phyloP scores from a whole-genome alignment of 2,329 filamentous ascomycete species.

The Cercospora zeina region DNA sequence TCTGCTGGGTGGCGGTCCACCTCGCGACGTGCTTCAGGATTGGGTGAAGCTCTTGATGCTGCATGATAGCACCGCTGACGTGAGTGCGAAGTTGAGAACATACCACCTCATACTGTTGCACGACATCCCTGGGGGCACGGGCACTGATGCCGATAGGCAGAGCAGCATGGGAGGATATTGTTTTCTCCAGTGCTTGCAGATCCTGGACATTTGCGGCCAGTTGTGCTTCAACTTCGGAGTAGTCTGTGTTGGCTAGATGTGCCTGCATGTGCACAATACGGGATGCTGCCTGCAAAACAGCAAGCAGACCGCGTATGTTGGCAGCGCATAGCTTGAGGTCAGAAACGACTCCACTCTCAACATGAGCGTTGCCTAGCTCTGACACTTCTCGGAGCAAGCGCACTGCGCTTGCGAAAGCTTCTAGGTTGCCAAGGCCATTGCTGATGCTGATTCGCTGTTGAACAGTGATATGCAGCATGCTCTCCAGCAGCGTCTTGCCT shows the following conservation, averaged over 20 bases:
- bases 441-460: conserved; percentile 26
- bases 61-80: not conserved
- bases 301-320: conserved; percentile 13
- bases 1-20: conserved; percentile 42
- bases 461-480: conserved; percentile 61
- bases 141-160: conserved; percentile 17
- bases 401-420: conserved; percentile 12
- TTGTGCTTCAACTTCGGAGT: conserved; percentile 11
- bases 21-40: conserved; percentile 27
- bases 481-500: conserved; percentile 83
- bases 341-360: not conserved
- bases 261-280: conserved; percentile 24
- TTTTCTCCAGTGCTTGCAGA: conserved; percentile 2
- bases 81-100: conserved; percentile 1
- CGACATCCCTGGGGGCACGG: not conserved
- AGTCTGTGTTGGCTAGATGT: conserved; percentile 24
- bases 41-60: conserved; percentile 30
- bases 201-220: not conserved
- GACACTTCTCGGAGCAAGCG: conserved; percentile 19
- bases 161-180: not conserved
- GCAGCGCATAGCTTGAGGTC: not conserved
- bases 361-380: conserved; percentile 3
- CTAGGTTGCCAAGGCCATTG: conserved; percentile 9
- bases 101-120: not conserved
- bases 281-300: conserved; percentile 16